Evolutionary conservation across 805 yeast genomes (phyloP).

Genomic region (Candida glaebosa): DNA sequence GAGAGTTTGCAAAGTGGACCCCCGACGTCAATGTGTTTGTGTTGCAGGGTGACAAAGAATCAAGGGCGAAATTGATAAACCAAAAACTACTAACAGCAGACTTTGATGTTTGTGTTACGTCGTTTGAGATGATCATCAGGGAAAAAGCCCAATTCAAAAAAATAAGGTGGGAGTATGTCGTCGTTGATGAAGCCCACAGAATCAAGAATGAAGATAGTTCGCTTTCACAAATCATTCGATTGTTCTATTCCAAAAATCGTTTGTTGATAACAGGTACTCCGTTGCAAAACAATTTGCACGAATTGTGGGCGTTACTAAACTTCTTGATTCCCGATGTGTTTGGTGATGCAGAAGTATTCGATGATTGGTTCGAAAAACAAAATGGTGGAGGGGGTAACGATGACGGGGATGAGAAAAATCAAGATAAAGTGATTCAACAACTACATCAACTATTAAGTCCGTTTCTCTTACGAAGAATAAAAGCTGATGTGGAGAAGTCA

Average conservation of each 20-base stretch:
- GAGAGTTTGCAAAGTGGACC: slow-evolving; percentile 94
- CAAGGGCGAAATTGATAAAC: slow-evolving; percentile 58
- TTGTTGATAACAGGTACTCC: slow-evolving; percentile 95
- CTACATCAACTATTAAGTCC: slow-evolving; percentile 87
- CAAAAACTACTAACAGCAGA: slow-evolving; percentile 62
- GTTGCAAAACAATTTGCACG: slow-evolving; percentile 89
- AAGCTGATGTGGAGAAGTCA: slow-evolving; percentile 89
- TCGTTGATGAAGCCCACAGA: slow-evolving; percentile 96
- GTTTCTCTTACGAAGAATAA: slow-evolving; percentile 82
- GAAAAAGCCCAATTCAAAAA: slow-evolving; percentile 80
- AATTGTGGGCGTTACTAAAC: slow-evolving; percentile 91
- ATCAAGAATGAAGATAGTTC: slow-evolving; percentile 93
- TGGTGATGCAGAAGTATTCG: slow-evolving; percentile 85
- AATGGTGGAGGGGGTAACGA: slow-evolving; percentile 32
- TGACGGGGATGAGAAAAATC: slow-evolving; percentile 30
- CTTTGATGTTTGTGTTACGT: slow-evolving; percentile 87
- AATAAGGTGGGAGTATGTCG: slow-evolving; percentile 87
- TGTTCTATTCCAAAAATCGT: slow-evolving; percentile 82
- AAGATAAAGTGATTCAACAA: slow-evolving; percentile 83
- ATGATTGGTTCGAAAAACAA: slow-evolving; percentile 79
- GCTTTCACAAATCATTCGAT: slow-evolving; percentile 85
- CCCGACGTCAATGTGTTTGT: slow-evolving; percentile 87
- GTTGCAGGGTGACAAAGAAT: slow-evolving; percentile 87
- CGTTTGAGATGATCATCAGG: slow-evolving; percentile 89
- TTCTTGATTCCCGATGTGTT: slow-evolving; percentile 92